Evolutionary conservation across 2,329 filamentous ascomycete species (phyloP), one percentile per base, ranked within the genome.

Genomic region (Cladosporium sp.): DNA sequence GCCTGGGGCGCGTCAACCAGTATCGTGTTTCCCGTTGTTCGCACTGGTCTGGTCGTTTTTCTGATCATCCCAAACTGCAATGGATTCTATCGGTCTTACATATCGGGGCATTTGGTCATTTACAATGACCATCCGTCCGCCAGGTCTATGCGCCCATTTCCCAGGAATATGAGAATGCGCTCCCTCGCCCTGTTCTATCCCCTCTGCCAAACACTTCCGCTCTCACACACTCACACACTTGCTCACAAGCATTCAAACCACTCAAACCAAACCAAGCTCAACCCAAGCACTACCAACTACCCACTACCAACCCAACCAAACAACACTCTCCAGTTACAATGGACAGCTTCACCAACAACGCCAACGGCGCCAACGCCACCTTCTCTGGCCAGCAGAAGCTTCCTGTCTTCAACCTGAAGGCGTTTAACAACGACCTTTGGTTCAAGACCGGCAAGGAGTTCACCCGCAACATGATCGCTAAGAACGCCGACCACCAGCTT

Each of bases 301-400:
- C 22, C 12, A 39, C 13, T 15, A 11, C 24, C 44, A 30, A 12
- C 34, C 22, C 22, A 27, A 27, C 22, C 9, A 40, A n/a, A 30
- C 22, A 39, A 30, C 34, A 39, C 38, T 34, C 39, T 27, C 22
- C n/a, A n/a, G n/a, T n/a, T n/a, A n/a, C n/a, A n/a, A n/a, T n/a
- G n/a, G n/a, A n/a, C n/a, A n/a, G 43, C 22, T 47, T 34, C 19
- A 47, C 37, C 43, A 38, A 24, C n/a, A 27, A 18, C 32, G 38
- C 37, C 43, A 47, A 47, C 34, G 20, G 43, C 20, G 20, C 19
- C 22, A 13, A 38, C 32, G n/a, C 3, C 20, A 12, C 37, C 32
- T 9, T 2, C 43, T 38, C n/a, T n/a, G n/a, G n/a, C n/a, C n/a
- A 27, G 22, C 22, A 27, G 22, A 9, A 27, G 22, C 22, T 36